A percentile compares a stretch with the other conserved stretches of the same genome.
phyloP scores from a whole-genome alignment of 1,139 yeast species.

The Yamadazyma oceani region DNA sequence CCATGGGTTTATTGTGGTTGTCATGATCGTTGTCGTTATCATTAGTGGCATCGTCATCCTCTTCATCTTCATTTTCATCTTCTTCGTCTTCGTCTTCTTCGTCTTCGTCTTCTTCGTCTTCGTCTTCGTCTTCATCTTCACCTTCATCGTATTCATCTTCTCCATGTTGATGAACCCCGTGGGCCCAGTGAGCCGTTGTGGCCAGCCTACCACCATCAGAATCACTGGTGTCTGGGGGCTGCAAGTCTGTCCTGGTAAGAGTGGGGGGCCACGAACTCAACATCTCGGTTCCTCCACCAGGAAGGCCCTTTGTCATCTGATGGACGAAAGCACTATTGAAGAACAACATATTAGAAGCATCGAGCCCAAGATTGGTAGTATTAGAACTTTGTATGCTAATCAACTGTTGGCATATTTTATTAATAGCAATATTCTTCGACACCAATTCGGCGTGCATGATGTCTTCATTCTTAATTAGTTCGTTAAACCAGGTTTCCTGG shows the following conservation, averaged over 20 bases:
- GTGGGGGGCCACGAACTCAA: too few species aligned
- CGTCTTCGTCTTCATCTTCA: constrained; percentile 1
- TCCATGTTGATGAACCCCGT: constrained; percentile 4
- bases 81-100: constrained; percentile 7
- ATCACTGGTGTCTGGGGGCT: too few species aligned
- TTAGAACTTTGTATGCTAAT: not conserved
- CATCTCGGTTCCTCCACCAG: too few species aligned
- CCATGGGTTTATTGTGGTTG: not conserved
- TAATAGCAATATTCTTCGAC: constrained; percentile 6
- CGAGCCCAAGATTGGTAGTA: not conserved
- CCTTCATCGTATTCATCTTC: constrained; percentile 6
- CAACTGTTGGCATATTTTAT: not conserved
- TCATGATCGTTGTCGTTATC: constrained; percentile 3
- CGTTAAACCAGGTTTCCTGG: constrained; percentile 51
- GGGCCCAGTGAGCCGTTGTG: too few species aligned
- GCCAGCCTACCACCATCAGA: too few species aligned
- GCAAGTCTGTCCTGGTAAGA: too few species aligned
- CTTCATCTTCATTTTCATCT: constrained; percentile 10
- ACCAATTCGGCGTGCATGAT: constrained; percentile 6
- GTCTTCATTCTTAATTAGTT: constrained; percentile 15
- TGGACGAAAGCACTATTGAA: too few species aligned
- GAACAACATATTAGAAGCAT: not conserved
- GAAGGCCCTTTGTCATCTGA: too few species aligned
- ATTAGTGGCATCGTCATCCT: constrained; percentile 4
- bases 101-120: constrained; percentile 1